Percentiles rank a stretch among this genome's conserved stretches.
phyloP scores from a whole-genome alignment of 2,329 filamentous ascomycete species.

The Aspergillus hiratsukae region DNA sequence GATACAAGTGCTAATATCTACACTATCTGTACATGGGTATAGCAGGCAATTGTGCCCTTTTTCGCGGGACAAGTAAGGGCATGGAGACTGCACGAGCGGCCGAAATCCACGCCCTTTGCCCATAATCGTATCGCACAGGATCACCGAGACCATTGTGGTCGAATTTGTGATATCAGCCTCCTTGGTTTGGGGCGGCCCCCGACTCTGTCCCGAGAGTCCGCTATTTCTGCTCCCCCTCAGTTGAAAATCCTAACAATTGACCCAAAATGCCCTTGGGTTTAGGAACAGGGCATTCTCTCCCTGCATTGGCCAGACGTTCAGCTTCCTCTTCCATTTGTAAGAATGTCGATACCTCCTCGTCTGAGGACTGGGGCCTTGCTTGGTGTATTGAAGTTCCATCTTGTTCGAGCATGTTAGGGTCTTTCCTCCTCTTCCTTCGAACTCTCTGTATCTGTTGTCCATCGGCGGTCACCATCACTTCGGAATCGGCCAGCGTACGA shows the following conservation, averaged over 20 bases:
- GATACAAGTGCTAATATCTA: slow-evolving; percentile 7
- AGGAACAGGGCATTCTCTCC: slow-evolving; percentile 83
- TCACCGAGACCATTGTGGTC: background rate
- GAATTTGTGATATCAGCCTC: background rate
- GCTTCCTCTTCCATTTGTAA: slow-evolving; percentile 40
- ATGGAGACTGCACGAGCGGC: background rate
- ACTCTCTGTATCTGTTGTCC: slow-evolving; percentile 40
- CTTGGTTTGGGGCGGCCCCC: background rate
- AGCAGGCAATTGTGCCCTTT: slow-evolving; percentile 6
- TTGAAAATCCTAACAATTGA: slow-evolving; percentile 67
- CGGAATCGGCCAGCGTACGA: slow-evolving; percentile 67
- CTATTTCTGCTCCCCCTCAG: slow-evolving; percentile 16
- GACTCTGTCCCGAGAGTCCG: slow-evolving; percentile 8
- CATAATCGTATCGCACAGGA: background rate
- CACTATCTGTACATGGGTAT: slow-evolving; percentile 22
- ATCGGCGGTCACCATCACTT: slow-evolving; percentile 38
- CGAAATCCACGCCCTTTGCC: background rate
- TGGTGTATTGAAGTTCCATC: slow-evolving; percentile 12
- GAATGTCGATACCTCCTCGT: slow-evolving; percentile 44
- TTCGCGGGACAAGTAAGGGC: background rate
- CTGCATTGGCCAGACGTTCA: slow-evolving; percentile 39
- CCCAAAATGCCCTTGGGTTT: slow-evolving; percentile 79
- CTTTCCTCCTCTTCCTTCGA: slow-evolving; percentile 34
- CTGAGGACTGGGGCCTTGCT: slow-evolving; percentile 15
- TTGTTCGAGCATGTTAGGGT: slow-evolving; percentile 15